phyloP scores from a whole-genome alignment of 805 yeast genomes.

The Pichia manshurica region DNA sequence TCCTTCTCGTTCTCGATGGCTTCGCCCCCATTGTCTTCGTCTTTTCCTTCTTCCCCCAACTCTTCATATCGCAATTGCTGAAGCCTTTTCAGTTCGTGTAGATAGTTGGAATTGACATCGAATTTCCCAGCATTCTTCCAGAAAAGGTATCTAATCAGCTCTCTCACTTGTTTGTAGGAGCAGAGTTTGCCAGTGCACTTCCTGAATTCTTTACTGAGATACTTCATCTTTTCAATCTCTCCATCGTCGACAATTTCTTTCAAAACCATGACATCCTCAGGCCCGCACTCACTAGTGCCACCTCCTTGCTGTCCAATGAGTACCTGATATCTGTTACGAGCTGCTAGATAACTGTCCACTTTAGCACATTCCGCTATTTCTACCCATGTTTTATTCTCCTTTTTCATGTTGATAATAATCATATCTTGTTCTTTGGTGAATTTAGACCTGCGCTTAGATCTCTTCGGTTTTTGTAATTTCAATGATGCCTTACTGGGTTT shows the following conservation, averaged over 20 bases:
- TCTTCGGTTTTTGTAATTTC: constrained; percentile 31
- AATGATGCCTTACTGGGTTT: constrained; percentile 21
- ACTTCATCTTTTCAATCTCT: constrained; percentile 65
- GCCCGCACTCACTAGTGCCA: constrained; percentile 57
- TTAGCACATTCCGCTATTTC: constrained; percentile 63
- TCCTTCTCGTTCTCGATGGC: too few species aligned
- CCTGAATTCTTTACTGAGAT: constrained; percentile 55
- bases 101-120: constrained; percentile 46
- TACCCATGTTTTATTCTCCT: constrained; percentile 62
- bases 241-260: constrained; percentile 58
- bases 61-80: constrained; percentile 12
- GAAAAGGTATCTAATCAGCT: constrained; percentile 47
- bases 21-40: too few species aligned
- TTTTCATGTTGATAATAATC: constrained; percentile 54
- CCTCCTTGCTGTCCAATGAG: constrained; percentile 81
- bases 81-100: constrained; percentile 37
- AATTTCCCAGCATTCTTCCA: constrained; percentile 50
- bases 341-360: constrained; percentile 65
- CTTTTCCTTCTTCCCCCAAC: constrained; percentile 2
- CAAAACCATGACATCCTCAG: constrained; percentile 46
- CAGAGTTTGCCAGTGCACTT: constrained; percentile 48
- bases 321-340: constrained; percentile 73
- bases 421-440: constrained; percentile 65
- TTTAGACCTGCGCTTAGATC: constrained; percentile 60
- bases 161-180: constrained; percentile 50